Percentiles rank a stretch among this genome's conserved stretches.
These are phyloP conservation scores for Fusarium cyanostomum DNA, from an alignment of 2,329 filamentous ascomycete species.

Conservation along the genomic window DNA sequence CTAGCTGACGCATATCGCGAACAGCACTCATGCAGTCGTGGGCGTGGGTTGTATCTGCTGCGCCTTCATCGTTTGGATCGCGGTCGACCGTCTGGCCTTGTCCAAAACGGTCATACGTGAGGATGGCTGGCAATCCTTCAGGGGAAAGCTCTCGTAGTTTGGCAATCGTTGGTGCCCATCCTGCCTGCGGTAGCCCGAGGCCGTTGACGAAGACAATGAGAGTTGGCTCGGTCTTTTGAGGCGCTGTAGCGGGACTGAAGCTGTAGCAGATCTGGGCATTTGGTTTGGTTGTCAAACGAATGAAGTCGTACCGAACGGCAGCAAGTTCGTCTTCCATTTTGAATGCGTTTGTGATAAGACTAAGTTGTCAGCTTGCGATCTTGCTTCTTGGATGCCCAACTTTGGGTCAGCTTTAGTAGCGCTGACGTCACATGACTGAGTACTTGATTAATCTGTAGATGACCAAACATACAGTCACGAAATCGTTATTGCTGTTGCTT, in stretches of 20 bases:
- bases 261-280: constrained; percentile 25
- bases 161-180: constrained; percentile 24
- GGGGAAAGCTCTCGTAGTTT: background rate
- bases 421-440: constrained; percentile 23
- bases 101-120: constrained; percentile 68
- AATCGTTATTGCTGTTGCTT: background rate
- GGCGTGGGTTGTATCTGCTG: constrained; percentile 50
- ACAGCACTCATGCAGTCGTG: constrained; percentile 57
- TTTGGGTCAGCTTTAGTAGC: background rate
- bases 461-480: too few species aligned
- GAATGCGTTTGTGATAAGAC: background rate
- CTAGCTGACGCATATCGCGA: constrained; percentile 30
- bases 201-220: constrained; percentile 40
- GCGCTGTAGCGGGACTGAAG: constrained; percentile 4
- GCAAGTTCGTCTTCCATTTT: background rate
- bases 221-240: background rate
- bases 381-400: background rate
- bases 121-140: constrained; percentile 48
- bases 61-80: constrained; percentile 55
- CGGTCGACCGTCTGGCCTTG: constrained; percentile 58
- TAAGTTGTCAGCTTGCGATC: background rate
- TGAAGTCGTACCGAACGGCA: background rate
- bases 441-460: too few species aligned
- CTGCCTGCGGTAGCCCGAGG: constrained; percentile 30
- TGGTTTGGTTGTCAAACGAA: constrained; percentile 33